phyloP scores from a whole-genome alignment of 345 rosid species.

The Clarkia xantiana region DNA sequence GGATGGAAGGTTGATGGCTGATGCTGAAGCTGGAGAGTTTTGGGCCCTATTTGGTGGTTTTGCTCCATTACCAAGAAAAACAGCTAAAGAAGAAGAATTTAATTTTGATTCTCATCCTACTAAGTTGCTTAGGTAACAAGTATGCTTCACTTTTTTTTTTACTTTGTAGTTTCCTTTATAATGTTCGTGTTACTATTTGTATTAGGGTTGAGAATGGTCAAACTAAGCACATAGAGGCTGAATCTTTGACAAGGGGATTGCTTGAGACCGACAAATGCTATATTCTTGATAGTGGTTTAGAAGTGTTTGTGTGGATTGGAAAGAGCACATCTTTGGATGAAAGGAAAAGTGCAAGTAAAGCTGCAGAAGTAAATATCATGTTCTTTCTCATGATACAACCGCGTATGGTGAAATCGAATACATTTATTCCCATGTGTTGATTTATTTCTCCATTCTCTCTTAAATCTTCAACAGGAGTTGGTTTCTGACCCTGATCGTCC shows the following conservation, averaged over 20 bases:
- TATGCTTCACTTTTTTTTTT: background rate
- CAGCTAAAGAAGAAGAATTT: slow-evolving; percentile 35
- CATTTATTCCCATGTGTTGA: background rate
- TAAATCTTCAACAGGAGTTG: slow-evolving; percentile 36
- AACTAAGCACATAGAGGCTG: slow-evolving; percentile 48
- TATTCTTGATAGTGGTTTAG: slow-evolving; percentile 68
- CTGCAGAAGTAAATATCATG: slow-evolving; percentile 39
- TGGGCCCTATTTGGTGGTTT: slow-evolving; percentile 97
- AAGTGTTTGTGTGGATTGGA: slow-evolving; percentile 93
- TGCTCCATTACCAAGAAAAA: slow-evolving; percentile 95
- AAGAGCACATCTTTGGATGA: slow-evolving; percentile 65
- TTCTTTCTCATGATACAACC: background rate
- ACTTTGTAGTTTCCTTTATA: background rate
- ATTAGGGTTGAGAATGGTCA: slow-evolving; percentile 75
- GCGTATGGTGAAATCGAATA: background rate
- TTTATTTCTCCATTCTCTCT: background rate
- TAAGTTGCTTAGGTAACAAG: slow-evolving; percentile 41
- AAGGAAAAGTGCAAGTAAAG: slow-evolving; percentile 70
- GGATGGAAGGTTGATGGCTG: slow-evolving; percentile 99
- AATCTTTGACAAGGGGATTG: slow-evolving; percentile 59
- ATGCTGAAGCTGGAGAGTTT: slow-evolving; percentile 95
- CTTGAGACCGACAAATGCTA: slow-evolving; percentile 72
- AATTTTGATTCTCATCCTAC: slow-evolving; percentile 24
- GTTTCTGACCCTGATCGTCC: slow-evolving; percentile 36
- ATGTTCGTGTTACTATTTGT: no score